These are phyloP conservation scores for Sporothrix euskadiensis DNA, from an alignment of 2,329 filamentous ascomycete genomes.

Conservation along the genomic window DNA sequence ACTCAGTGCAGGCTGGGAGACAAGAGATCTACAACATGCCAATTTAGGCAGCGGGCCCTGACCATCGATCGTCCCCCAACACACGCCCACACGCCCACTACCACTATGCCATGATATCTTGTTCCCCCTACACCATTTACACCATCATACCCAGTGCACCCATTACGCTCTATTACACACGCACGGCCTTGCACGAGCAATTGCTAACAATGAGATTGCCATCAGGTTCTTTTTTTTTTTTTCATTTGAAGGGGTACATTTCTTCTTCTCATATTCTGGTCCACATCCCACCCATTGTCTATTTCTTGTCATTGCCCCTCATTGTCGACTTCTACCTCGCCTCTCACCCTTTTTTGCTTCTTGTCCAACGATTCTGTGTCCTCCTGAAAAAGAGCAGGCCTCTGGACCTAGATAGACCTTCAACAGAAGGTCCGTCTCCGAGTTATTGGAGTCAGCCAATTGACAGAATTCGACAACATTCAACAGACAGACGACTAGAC, in stretches of 20 bases:
- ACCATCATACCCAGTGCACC: background rate
- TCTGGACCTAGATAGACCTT: background rate
- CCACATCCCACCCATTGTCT: background rate
- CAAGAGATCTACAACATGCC: conserved; percentile 16
- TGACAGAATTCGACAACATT: background rate
- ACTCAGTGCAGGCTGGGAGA: conserved; percentile 2
- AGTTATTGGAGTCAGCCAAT: background rate
- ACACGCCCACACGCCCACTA: background rate
- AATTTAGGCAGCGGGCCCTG: background rate
- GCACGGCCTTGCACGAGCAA: background rate
- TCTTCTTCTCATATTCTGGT: background rate
- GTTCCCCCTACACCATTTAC: background rate
- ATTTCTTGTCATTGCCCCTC: background rate
- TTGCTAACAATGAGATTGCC: conserved; percentile 14
- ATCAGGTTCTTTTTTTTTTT: background rate
- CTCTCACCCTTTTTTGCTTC: background rate
- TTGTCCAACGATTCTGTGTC: background rate
- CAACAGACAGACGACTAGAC: background rate
- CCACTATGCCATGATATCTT: background rate
- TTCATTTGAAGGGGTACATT: background rate
- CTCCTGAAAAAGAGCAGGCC: background rate
- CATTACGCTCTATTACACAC: background rate
- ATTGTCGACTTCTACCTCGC: background rate
- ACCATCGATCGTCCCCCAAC: background rate
- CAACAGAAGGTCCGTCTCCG: background rate